Percentiles rank a stretch among this genome's conserved stretches.
Conservation (phyloP, 352 stramenopile genomes). For the Phytopythium cucurbitacearum region DNA sequence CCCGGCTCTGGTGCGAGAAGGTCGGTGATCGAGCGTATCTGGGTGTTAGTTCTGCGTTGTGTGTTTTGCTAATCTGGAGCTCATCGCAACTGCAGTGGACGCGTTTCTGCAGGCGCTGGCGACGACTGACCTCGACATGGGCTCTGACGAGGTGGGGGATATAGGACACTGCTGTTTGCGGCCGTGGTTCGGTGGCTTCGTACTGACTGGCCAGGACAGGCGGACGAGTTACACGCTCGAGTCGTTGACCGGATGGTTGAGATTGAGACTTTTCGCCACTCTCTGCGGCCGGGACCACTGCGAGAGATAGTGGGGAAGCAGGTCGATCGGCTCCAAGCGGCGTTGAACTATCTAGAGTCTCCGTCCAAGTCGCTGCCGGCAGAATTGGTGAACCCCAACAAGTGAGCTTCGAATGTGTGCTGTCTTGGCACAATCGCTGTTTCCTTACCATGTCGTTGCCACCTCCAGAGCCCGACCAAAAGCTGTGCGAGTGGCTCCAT, state of each 20-base stretch:
- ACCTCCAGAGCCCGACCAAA: slow-evolving; percentile 9
- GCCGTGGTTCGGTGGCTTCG: neutral
- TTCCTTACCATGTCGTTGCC: too few relatives aligned
- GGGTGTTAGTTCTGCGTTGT: too few relatives aligned
- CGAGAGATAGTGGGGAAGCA: slow-evolving; percentile 50
- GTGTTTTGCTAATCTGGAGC: neutral
- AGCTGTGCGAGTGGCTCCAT: slow-evolving; percentile 19
- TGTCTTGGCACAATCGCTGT: too few relatives aligned
- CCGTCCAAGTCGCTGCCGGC: slow-evolving; percentile 10
- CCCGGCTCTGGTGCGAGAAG: slow-evolving; percentile 41
- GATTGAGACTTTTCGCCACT: slow-evolving; percentile 36
- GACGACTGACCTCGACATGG: slow-evolving; percentile 2
- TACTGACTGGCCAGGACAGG: neutral
- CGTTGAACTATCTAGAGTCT: slow-evolving; percentile 24
- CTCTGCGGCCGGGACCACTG: slow-evolving; percentile 35
- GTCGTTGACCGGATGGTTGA: slow-evolving; percentile 34
- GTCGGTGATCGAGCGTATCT: slow-evolving; percentile 6
- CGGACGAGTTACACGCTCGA: neutral
- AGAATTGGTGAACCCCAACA: slow-evolving; percentile 8
- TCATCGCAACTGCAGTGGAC: slow-evolving; percentile 13
- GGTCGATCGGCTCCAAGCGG: slow-evolving; percentile 22
- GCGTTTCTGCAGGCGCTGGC: slow-evolving; percentile 17
- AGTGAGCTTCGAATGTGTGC: neutral
- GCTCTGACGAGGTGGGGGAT: slow-evolving; percentile 9
- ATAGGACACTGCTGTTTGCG: neutral